Base-by-base conservation (phyloP, 176 grass and related monocot species). In the bread wheat (Triticum aestivum) region DNA sequence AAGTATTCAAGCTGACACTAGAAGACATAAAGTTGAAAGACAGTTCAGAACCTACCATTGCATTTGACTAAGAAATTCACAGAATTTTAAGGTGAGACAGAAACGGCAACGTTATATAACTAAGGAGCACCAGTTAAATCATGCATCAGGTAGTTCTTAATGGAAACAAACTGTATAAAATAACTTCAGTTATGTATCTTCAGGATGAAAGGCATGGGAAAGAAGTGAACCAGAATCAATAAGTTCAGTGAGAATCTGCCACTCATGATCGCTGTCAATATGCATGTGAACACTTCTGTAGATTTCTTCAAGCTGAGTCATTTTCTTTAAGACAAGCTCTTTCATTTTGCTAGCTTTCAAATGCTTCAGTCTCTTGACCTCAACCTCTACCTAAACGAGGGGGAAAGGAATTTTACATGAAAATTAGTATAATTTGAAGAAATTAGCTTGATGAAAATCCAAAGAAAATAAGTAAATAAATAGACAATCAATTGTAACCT, bases 321-420 rank as follows among this genome's bases (percentile, higher is more conserved):
- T 88, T 84, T 98, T 98, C 82, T 92, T 98, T 38, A 98, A 80
- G n/a, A 94, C 87, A 51, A 98, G 83, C 71, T 96, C 92, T 88
- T 96, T 98, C 90, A 98, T 96, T 81, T 94, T 98, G 82, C 85
- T 87, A 32, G 92, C 89, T 92, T 92, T 98, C 61, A 98, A 69
- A 74, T 85, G 21, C 79, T 94, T 91, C 72, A 98, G 56, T 41
- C 88, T 89, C 32, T 92, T 84, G 39, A 92, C 94, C 82, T 98
- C 97, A 85, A 26, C 44, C 59, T 88, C 91, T 86, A 79, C 96
- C 96, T 98, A 90, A 32, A 87, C 23, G 69, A 90, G 18, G 11
- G 47, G 61, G 24, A 37, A 85, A 83, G 83, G n/a, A 11, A n/a
- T 45, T 84, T 56, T 30, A 45, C 37, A 89, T 79, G 26, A 49